phyloP scores from a whole-genome alignment of 148 eudicot species.

The Rhododendron simsii region DNA sequence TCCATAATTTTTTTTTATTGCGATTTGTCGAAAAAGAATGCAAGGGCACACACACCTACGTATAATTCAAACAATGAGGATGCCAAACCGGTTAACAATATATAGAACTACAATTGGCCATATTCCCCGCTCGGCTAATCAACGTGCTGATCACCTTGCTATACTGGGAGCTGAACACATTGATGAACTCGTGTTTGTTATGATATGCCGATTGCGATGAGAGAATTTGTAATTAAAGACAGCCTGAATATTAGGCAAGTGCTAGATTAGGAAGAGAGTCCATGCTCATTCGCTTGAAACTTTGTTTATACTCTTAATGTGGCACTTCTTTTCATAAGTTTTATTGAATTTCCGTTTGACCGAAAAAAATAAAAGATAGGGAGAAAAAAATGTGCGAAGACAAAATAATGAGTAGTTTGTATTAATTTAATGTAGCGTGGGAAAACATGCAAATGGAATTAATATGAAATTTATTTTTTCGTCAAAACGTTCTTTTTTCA shows the following conservation, averaged over 20 bases:
- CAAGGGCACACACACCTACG: not conserved
- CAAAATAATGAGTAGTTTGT: not conserved
- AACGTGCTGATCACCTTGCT: too few relatives aligned
- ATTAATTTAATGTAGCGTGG: not conserved
- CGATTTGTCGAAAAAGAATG: not conserved
- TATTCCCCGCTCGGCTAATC: too few relatives aligned
- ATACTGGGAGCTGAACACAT: too few relatives aligned
- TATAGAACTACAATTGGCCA: not conserved
- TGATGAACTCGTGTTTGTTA: too few relatives aligned
- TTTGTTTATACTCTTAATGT: too few relatives aligned
- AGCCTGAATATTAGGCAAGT: too few relatives aligned
- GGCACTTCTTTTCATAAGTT: too few relatives aligned
- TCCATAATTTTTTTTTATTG: not conserved
- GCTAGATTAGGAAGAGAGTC: too few relatives aligned
- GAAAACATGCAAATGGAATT: not conserved
- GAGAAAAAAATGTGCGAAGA: not conserved
- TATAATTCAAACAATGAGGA: not conserved
- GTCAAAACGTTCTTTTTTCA: not conserved
- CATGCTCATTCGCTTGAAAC: too few relatives aligned
- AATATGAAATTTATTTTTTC: not conserved
- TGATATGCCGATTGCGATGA: too few relatives aligned
- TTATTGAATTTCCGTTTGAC: too few relatives aligned
- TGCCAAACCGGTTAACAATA: not conserved
- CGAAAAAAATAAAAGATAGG: not conserved
- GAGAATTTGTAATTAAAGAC: too few relatives aligned